A percentile compares a stretch with the other conserved stretches of the same genome.
These are phyloP conservation scores for Smittium culicis DNA, from an alignment of 371 early-diverging fungal species.

Conservation along the genomic window DNA sequence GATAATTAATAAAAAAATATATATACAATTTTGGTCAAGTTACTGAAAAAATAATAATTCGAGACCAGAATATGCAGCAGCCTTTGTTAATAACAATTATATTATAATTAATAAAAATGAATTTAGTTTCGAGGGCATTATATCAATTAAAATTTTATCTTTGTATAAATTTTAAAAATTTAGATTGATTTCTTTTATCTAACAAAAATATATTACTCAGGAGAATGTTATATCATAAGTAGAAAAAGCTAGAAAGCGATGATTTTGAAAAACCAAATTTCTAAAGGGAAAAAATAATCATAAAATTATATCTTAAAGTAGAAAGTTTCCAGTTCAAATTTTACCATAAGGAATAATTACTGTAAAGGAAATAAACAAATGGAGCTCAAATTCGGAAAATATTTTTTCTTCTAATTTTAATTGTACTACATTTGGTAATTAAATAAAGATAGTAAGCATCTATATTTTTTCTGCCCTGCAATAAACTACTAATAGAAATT, in stretches of 20 bases:
- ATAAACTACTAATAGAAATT: background rate
- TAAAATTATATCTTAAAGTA: background rate
- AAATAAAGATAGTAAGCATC: background rate
- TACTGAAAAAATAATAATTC: too few species aligned
- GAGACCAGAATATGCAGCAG: too few species aligned
- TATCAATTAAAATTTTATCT: too few species aligned
- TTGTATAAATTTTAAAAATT: too few species aligned
- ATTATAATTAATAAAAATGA: too few species aligned
- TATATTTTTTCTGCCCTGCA: background rate
- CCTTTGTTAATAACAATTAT: too few species aligned
- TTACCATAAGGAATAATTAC: background rate
- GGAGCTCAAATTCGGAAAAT: background rate
- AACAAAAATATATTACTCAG: too few species aligned
- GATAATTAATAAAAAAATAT: too few species aligned
- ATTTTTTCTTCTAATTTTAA: background rate
- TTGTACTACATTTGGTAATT: background rate
- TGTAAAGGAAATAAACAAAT: background rate
- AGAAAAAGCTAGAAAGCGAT: background rate
- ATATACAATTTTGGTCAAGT: too few species aligned
- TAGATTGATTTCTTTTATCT: too few species aligned
- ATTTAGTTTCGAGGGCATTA: too few species aligned
- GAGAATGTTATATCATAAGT: too few species aligned
- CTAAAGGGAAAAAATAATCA: background rate
- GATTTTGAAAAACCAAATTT: background rate
- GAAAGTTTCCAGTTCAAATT: background rate